Evolutionary conservation across 768 basidiomycete species (phyloP).

Genomic region (Phaeolepiota aurea): DNA sequence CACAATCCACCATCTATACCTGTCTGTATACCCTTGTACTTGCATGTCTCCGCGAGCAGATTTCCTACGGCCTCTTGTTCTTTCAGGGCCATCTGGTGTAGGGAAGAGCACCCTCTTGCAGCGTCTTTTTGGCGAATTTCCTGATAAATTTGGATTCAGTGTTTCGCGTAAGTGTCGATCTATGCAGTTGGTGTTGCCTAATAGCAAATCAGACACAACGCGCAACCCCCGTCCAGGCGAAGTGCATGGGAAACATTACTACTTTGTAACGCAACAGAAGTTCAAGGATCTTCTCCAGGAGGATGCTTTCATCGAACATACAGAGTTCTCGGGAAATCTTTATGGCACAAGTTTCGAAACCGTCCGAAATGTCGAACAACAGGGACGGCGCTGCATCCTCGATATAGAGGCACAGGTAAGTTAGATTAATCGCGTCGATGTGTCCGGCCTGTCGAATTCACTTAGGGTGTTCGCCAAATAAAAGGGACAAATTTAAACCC

Average conservation of each 20-base stretch:
- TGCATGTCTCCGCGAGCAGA: background rate
- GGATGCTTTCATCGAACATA: constrained; percentile 87
- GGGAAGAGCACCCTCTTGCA: constrained; percentile 89
- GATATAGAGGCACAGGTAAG: constrained; percentile 94
- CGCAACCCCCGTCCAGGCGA: constrained; percentile 79
- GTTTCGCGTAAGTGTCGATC: constrained; percentile 66
- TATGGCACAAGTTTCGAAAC: constrained; percentile 90
- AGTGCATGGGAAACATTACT: constrained; percentile 74
- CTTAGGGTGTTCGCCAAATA: constrained; percentile 86
- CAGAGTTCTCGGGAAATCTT: constrained; percentile 86
- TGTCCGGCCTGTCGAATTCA: constrained; percentile 8
- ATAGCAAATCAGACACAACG: constrained; percentile 67
- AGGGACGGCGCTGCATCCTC: constrained; percentile 79
- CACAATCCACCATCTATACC: background rate
- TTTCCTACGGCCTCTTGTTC: constrained; percentile 68
- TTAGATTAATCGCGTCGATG: constrained; percentile 6
- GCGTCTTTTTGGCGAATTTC: constrained; percentile 72
- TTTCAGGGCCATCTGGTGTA: constrained; percentile 89
- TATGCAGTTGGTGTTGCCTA: constrained; percentile 7
- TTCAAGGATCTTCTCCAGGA: constrained; percentile 65
- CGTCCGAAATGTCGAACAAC: constrained; percentile 55
- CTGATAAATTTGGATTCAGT: constrained; percentile 85
- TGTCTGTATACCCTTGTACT: background rate
- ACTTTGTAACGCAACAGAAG: constrained; percentile 66
- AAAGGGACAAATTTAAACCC: constrained; percentile 78